Evolutionary conservation across 768 basidiomycete genomes (phyloP).

Genomic region (Krasilnikovozyma curviuscula): DNA sequence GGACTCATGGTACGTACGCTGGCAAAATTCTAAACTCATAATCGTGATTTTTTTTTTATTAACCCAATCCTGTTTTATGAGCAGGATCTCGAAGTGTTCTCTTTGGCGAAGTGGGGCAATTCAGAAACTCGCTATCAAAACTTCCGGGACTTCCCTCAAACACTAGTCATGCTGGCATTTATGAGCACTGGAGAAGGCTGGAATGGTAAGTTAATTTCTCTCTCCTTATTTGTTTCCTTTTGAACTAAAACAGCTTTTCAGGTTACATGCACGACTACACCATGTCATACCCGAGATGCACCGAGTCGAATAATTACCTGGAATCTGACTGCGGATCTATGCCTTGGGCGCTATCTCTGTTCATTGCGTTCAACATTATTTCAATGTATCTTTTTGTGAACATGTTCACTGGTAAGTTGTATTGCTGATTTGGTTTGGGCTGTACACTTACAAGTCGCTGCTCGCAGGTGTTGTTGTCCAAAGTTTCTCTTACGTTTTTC

Average conservation of each 20-base stretch:
- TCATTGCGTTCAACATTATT: conserved; percentile 3
- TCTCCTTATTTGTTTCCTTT: no score
- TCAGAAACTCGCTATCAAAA: conserved; percentile 48
- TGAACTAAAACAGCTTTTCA: no score
- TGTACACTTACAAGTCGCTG: not conserved
- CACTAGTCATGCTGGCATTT: conserved; percentile 75
- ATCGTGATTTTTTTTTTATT: no score
- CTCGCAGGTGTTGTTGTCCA: conserved; percentile 66
- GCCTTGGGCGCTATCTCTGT: conserved; percentile 50
- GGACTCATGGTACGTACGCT: no score
- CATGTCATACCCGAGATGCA: conserved; percentile 60
- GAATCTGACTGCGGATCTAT: conserved; percentile 76
- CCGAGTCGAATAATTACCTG: conserved; percentile 33
- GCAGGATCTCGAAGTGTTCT: conserved; percentile 39
- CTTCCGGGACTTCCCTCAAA: conserved; percentile 55
- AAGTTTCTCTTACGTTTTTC: conserved; percentile 89
- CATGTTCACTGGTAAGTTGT: conserved; percentile 62
- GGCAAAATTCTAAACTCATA: no score
- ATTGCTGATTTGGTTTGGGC: not conserved
- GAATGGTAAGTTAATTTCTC: no score
- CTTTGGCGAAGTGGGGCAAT: conserved; percentile 64
- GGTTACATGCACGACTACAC: conserved; percentile 70
- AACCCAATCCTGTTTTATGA: no score
- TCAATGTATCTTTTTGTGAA: conserved; percentile 81
- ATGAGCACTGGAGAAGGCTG: conserved; percentile 90